phyloP scores from a whole-genome alignment of 805 yeast species.

The Candida sanyiensis region DNA sequence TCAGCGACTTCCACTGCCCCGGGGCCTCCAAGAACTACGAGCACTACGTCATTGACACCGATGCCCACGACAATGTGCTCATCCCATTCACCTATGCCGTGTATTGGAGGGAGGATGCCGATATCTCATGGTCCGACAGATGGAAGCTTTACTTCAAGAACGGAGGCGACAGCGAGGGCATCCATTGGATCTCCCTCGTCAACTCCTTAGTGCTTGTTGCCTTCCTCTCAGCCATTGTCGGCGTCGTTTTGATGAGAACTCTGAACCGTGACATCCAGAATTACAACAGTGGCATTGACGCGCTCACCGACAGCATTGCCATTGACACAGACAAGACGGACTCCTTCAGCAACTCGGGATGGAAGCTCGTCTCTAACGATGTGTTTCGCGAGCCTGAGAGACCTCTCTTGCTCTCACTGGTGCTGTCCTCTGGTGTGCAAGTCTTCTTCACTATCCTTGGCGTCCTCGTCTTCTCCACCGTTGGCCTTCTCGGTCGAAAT shows the following conservation, averaged over 20 bases:
- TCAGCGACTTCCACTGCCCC: conserved; percentile 62
- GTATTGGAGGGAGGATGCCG: conserved; percentile 78
- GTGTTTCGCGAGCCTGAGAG: conserved; percentile 48
- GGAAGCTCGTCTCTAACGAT: conserved; percentile 52
- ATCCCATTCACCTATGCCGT: conserved; percentile 83
- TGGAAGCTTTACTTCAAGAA: conserved; percentile 68
- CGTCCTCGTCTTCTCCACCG: conserved; percentile 51
- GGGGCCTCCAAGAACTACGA: conserved; percentile 59
- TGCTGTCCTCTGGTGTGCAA: conserved; percentile 74
- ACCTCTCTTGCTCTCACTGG: conserved; percentile 44
- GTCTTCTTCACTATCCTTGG: conserved; percentile 59
- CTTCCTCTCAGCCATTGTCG: conserved; percentile 59
- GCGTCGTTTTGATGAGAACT: conserved; percentile 52
- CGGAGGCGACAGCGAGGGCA: conserved; percentile 43
- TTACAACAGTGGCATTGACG: conserved; percentile 24
- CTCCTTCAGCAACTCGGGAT: conserved; percentile 31
- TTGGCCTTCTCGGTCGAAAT: conserved; percentile 56
- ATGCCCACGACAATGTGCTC: conserved; percentile 33
- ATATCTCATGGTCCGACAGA: conserved; percentile 58
- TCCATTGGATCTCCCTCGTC: conserved; percentile 75
- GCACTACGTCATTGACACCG: conserved; percentile 47
- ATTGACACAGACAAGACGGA: conserved; percentile 25
- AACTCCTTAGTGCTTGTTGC: conserved; percentile 64
- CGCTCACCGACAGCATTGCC: conserved; percentile 21
- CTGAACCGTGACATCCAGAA: conserved; percentile 45